Conservation (phyloP, 2,329 filamentous ascomycete species). For the Talaromyces rugulosus region DNA sequence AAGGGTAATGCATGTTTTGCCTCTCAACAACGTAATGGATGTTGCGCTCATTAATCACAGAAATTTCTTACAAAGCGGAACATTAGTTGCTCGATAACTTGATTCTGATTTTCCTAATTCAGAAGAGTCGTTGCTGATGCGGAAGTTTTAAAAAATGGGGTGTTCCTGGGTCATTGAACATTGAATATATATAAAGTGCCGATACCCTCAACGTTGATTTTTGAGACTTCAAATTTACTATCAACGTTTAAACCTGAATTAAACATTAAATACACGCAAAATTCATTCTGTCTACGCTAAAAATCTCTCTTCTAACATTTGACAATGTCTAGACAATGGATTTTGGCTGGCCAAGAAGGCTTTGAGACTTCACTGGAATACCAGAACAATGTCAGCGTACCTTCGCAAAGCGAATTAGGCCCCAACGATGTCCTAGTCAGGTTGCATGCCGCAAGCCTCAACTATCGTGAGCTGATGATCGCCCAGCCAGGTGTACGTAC, state of each 20-base stretch:
- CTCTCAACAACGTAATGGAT: not conserved
- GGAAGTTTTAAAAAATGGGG: not conserved
- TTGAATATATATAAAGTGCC: not conserved
- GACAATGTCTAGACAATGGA: conserved; percentile 28
- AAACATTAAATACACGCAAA: too few relatives aligned
- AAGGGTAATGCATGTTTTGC: not conserved
- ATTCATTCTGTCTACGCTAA: not conserved
- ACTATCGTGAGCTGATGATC: conserved; percentile 11
- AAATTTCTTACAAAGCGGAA: not conserved
- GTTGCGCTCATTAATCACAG: not conserved
- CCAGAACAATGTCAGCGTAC: conserved; percentile 17
- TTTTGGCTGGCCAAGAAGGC: conserved; percentile 29
- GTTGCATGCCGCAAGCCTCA: conserved; percentile 6
- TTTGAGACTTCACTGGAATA: conserved; percentile 33
- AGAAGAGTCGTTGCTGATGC: not conserved
- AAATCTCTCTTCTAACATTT: not conserved
- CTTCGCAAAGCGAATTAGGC: not conserved
- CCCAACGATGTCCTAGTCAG: conserved; percentile 7
- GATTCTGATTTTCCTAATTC: not conserved
- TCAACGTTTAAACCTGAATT: too few relatives aligned
- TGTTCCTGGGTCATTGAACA: not conserved
- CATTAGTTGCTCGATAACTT: not conserved
- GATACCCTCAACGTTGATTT: too few relatives aligned
- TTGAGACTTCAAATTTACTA: too few relatives aligned
- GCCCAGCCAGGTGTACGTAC: conserved; percentile 1